Evolutionary conservation across 73 alveolate species (phyloP), one percentile per base, ranked within the genome.

Genomic region (Paramecium octaurelia): DNA sequence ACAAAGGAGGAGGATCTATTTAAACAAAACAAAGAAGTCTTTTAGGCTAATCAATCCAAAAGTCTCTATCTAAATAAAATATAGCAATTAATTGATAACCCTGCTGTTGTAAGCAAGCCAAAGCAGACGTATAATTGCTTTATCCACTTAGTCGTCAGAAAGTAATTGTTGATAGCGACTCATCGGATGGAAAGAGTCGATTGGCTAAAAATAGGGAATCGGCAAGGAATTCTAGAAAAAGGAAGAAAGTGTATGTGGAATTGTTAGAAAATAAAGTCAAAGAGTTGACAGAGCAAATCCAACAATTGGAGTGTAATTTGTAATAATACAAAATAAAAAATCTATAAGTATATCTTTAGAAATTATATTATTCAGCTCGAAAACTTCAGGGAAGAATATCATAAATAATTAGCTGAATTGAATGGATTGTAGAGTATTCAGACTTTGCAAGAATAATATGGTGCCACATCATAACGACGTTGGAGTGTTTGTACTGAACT

Each of bases 191-290:
- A 70, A 24, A 70, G 40, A 12, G 29, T 18, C 31, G 34, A 70
- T 70, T 70, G 86, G 96, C 92, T 71, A 95, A 92, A 76, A 95
- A 95, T 87, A 91, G 95, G 70, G 96, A 93, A 34, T 93, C 96
- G 12, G 98, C 98, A 31, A 92, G 98, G 44, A 95, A 95, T 83
- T 83, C 95, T 1, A 59, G 98, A 73, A 95, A 93, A 92, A 85
- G 96, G 35, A 93, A 95, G 91, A 95, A 95, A 92, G 88, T 92
- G n/a, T 95, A 95, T 40, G 50, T 95, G 0, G 92, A 57, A 44
- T 70, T 92, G 14, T 77, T 95, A 43, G 97, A 95, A 73, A 46
- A 85, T n/a, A 93, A 89, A 48, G 93, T 70, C 7, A 34, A 68
- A 35, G 58, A 58, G 18, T 35, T 44, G 20, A 48, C 43, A 18